phyloP scores from a whole-genome alignment of 2,329 filamentous ascomycete genomes.

The Calonectria pseudoreteaudii region DNA sequence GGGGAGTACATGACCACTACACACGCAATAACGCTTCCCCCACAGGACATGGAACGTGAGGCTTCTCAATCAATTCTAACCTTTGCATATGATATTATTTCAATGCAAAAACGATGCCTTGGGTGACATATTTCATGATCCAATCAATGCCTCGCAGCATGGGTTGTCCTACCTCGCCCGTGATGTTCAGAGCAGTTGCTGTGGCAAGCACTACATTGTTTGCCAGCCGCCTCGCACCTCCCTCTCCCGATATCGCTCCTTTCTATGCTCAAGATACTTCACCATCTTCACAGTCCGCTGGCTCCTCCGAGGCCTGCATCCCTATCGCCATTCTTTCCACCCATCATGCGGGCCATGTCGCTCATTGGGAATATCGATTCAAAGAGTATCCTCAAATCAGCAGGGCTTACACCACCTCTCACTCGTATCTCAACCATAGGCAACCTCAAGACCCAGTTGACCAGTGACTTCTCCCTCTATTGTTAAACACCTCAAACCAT shows the following conservation, averaged over 20 bases:
- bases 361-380: slow-evolving; percentile 13
- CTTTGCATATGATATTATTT: neutral
- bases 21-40: neutral
- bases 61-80: neutral
- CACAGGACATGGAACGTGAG: neutral
- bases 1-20: too few relatives aligned
- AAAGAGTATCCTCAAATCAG: neutral
- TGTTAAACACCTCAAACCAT: neutral
- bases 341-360: neutral
- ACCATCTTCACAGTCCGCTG: neutral
- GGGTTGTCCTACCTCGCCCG: neutral
- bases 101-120: neutral
- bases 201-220: slow-evolving; percentile 1
- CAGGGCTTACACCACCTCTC: neutral
- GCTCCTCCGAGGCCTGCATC: too few relatives aligned
- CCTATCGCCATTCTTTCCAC: neutral
- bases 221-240: slow-evolving; percentile 39
- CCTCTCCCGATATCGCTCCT: slow-evolving; percentile 9
- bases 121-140: neutral
- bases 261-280: neutral
- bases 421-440: neutral
- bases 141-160: neutral
- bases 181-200: neutral
- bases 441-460: neutral
- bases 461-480: neutral